phyloP scores from a whole-genome alignment of 2,329 filamentous ascomycete species.

The Fusarium verticillioides region DNA sequence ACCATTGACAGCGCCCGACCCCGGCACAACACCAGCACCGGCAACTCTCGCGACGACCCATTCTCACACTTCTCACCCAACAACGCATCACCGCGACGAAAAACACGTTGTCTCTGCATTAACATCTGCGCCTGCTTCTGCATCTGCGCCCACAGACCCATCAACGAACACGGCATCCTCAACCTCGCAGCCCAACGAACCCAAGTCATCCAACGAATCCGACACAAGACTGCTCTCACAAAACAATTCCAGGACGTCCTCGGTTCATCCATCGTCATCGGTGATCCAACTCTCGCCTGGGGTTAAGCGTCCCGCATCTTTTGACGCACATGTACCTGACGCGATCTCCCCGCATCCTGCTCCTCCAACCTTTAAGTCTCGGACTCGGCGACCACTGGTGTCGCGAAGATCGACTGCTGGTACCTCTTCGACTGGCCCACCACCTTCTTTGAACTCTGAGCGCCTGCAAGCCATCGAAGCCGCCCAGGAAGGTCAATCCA shows the following conservation, averaged over 20 bases:
- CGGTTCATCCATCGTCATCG: constrained; percentile 49
- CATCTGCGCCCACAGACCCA: constrained; percentile 26
- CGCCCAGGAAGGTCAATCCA: constrained; percentile 35
- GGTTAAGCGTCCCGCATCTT: constrained; percentile 42
- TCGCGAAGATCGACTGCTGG: constrained; percentile 52
- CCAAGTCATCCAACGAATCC: constrained; percentile 20
- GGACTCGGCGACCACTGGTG: constrained; percentile 53
- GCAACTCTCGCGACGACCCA: constrained; percentile 33
- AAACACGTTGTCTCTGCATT: constrained; percentile 40
- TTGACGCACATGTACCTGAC: constrained; percentile 42
- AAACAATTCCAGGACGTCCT: constrained; percentile 48
- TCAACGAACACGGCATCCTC: constrained; percentile 23
- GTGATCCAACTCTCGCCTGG: constrained; percentile 39
- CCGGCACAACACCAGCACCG: constrained; percentile 21
- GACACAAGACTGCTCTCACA: constrained; percentile 38
- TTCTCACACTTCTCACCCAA: constrained; percentile 41
- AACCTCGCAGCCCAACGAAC: constrained; percentile 9
- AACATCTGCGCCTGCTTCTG: constrained; percentile 20
- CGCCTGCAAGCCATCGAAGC: constrained; percentile 48
- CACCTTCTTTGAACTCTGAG: constrained; percentile 48
- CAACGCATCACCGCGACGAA: constrained; percentile 44
- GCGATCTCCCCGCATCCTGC: constrained; percentile 41
- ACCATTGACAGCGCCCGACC: constrained; percentile 27
- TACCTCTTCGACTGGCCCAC: constrained; percentile 47
- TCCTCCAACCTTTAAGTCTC: constrained; percentile 46